Evolutionary conservation across 257 asterid species (phyloP).

Genomic region (Solanum medicagineum): DNA sequence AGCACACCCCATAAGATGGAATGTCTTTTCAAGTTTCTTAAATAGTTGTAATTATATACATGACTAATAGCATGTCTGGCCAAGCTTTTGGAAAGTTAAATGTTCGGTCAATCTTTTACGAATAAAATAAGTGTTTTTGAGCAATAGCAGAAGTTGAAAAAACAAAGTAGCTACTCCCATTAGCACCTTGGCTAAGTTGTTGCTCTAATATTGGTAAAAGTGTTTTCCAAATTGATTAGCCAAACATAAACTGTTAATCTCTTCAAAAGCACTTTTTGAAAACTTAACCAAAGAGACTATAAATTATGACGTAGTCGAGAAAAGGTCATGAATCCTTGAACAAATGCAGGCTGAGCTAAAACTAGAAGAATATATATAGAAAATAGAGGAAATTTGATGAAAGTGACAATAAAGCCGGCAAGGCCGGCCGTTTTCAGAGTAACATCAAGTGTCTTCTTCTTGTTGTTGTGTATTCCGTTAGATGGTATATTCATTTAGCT

Average conservation of each 20-base stretch:
- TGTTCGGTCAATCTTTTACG: background rate
- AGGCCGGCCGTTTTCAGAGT: constrained; percentile 5
- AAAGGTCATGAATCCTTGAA: constrained; percentile 20
- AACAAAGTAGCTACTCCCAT: background rate
- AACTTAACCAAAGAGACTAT: background rate
- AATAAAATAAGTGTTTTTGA: background rate
- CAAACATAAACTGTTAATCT: background rate
- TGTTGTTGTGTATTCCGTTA: background rate
- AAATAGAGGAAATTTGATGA: background rate
- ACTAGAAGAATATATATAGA: background rate
- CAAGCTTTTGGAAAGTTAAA: background rate
- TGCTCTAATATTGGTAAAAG: background rate
- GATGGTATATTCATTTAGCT: background rate
- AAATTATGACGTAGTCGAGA: constrained; percentile 4
- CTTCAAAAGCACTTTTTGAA: background rate
- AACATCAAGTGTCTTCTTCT: background rate
- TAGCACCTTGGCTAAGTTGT: background rate
- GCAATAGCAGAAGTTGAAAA: background rate
- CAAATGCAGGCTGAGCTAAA: constrained; percentile 1
- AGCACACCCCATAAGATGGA: constrained; percentile 45
- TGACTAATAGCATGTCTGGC: background rate
- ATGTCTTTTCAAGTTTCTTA: background rate
- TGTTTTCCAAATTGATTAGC: background rate
- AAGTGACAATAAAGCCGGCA: constrained; percentile 18
- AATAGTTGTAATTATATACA: background rate